A percentile compares a stretch with the other conserved stretches of the same genome.
phyloP scores from a whole-genome alignment of 495 filamentous ascomycete species.

The Lichina pygmaea region DNA sequence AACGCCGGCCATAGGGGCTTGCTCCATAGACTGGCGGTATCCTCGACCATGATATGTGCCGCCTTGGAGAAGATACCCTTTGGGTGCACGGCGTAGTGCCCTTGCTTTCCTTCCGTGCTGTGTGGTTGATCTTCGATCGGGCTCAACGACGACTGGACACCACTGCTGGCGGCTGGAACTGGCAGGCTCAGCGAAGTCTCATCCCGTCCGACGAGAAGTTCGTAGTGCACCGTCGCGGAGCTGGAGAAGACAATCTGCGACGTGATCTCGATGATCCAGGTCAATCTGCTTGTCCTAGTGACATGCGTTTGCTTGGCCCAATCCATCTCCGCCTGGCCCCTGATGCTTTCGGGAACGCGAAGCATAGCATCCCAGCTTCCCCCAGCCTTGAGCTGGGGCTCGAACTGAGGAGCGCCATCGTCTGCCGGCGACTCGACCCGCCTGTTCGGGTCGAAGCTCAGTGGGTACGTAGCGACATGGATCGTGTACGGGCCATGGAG shows the following conservation, averaged over 20 bases:
- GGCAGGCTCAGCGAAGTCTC: conserved; percentile 50
- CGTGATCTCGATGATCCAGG: conserved; percentile 78
- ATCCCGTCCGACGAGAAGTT: conserved; percentile 63
- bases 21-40: conserved; percentile 76
- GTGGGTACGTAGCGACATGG: conserved; percentile 58
- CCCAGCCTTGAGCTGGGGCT: conserved; percentile 86
- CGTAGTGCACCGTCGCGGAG: conserved; percentile 72
- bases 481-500: conserved; percentile 87
- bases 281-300: conserved; percentile 17
- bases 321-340: conserved; percentile 5
- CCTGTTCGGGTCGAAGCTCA: conserved; percentile 49
- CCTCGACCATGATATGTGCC: conserved; percentile 50
- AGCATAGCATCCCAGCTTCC: conserved; percentile 58
- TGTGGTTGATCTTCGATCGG: conserved; percentile 45
- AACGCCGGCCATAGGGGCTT: conserved; percentile 50
- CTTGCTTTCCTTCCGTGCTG: conserved; percentile 19
- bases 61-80: conserved; percentile 63
- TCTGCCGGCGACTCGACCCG: conserved; percentile 32
- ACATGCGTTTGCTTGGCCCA: background rate
- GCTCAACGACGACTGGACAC: conserved; percentile 29
- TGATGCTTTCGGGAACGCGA: conserved; percentile 43
- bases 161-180: conserved; percentile 17
- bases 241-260: conserved; percentile 81
- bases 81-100: conserved; percentile 21
- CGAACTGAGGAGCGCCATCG: conserved; percentile 58